phyloP scores from a whole-genome alignment of 2,329 filamentous ascomycete genomes.

The Coniochaeta sp. region DNA sequence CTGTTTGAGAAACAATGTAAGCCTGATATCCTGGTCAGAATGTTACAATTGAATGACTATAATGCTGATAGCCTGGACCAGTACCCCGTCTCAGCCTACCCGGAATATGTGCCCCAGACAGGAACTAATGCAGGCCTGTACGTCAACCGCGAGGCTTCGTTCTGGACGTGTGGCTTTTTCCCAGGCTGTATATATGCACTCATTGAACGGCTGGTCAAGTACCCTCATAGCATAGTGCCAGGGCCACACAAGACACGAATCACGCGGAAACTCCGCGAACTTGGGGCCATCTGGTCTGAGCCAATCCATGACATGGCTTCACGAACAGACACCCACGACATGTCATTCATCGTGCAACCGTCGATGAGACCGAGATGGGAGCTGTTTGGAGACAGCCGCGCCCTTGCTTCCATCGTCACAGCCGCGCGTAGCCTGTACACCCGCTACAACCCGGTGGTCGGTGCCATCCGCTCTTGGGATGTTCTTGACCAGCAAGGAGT shows the following conservation, averaged over 20 bases:
- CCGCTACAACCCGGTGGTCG: slow-evolving; percentile 32
- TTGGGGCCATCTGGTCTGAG: slow-evolving; percentile 24
- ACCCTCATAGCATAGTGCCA: slow-evolving; percentile 16
- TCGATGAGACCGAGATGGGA: slow-evolving; percentile 41
- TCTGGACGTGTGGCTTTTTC: slow-evolving; percentile 33
- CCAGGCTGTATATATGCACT: slow-evolving; percentile 27
- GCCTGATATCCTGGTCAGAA: too few relatives aligned
- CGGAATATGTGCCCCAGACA: slow-evolving; percentile 15
- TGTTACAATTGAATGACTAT: too few relatives aligned
- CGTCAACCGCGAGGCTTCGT: slow-evolving; percentile 12
- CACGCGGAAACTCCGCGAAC: slow-evolving; percentile 15
- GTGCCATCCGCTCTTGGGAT: slow-evolving; percentile 44
- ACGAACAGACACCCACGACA: slow-evolving; percentile 44
- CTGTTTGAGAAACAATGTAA: slow-evolving; percentile 10
- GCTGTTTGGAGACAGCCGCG: slow-evolving; percentile 28
- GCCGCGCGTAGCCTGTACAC: slow-evolving; percentile 36
- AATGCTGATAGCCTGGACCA: too few relatives aligned
- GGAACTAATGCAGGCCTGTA: slow-evolving; percentile 11
- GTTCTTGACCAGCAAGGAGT: slow-evolving; percentile 21
- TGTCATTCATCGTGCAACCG: slow-evolving; percentile 47
- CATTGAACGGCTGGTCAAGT: slow-evolving; percentile 24
- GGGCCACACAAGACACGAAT: slow-evolving; percentile 8
- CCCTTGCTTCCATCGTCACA: slow-evolving; percentile 30
- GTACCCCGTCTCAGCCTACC: slow-evolving; percentile 14
- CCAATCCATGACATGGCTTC: slow-evolving; percentile 26